Evolutionary conservation across 441 rosid genomes (phyloP).

Genomic region (Kokia cookei): DNA sequence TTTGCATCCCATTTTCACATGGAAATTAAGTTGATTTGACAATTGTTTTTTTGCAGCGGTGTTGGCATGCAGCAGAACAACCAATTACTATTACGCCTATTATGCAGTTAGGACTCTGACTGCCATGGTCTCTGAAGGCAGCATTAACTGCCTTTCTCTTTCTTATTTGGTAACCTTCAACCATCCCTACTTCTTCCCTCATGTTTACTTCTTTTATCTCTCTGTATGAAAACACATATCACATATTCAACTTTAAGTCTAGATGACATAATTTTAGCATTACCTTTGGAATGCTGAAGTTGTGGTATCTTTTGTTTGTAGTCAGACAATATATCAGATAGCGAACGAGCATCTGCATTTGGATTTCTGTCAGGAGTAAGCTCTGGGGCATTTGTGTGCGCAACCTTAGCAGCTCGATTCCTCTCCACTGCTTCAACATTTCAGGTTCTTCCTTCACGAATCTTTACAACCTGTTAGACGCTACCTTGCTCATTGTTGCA

Average conservation of each 20-base stretch:
- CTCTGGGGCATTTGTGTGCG: conserved; percentile 44
- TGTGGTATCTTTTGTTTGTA: conserved; percentile 9
- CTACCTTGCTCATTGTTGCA: not conserved
- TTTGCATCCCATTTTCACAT: no score
- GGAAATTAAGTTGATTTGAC: no score
- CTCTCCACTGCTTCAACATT: conserved; percentile 45
- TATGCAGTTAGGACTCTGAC: conserved; percentile 52
- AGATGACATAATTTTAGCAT: no score
- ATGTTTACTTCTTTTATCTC: no score
- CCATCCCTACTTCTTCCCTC: not conserved
- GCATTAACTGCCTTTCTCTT: conserved; percentile 65
- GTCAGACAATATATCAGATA: conserved; percentile 56
- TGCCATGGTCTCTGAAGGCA: conserved; percentile 56
- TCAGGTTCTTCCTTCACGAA: conserved; percentile 33
- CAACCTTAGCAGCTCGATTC: conserved; percentile 67
- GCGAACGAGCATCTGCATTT: conserved; percentile 53
- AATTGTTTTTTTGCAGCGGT: conserved; percentile 35
- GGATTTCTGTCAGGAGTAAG: conserved; percentile 56
- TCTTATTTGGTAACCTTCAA: conserved; percentile 69
- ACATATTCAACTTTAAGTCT: not conserved
- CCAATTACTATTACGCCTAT: conserved; percentile 57
- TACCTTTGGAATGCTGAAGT: not conserved
- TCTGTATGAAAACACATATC: not conserved
- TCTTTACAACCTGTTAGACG: not conserved
- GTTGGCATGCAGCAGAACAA: conserved; percentile 66